Conservation (phyloP, 495 filamentous ascomycete species). For the Penicillium antarcticum region DNA sequence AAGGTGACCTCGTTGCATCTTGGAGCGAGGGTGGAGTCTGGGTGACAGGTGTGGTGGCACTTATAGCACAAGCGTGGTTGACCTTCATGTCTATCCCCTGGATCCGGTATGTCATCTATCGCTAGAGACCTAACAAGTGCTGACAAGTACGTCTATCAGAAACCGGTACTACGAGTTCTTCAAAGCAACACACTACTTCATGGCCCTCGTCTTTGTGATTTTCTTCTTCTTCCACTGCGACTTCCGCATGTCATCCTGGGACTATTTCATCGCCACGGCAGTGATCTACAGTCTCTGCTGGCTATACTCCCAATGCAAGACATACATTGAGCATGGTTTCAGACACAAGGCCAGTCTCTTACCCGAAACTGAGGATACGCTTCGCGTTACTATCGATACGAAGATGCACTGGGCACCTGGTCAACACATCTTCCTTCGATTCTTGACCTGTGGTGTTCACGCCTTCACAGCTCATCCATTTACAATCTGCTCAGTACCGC, state of each 20-base stretch:
- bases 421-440: constrained; percentile 45
- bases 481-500: constrained; percentile 41
- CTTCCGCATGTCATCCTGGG: constrained; percentile 50
- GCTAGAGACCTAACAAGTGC: not conserved
- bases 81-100: constrained; percentile 48
- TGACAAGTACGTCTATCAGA: constrained; percentile 15
- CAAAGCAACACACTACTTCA: constrained; percentile 52
- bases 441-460: constrained; percentile 30
- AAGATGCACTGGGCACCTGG: constrained; percentile 36
- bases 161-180: constrained; percentile 60
- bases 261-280: constrained; percentile 53
- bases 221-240: constrained; percentile 61
- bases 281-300: constrained; percentile 42
- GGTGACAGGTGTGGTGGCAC: constrained; percentile 53
- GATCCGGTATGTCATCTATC: constrained; percentile 38
- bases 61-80: constrained; percentile 54
- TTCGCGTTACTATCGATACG: constrained; percentile 41
- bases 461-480: constrained; percentile 40
- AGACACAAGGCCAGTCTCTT: constrained; percentile 37
- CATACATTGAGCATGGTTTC: constrained; percentile 39
- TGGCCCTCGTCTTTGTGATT: constrained; percentile 49
- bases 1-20: constrained; percentile 45
- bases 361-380: constrained; percentile 29
- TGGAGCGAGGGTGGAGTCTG: constrained; percentile 46
- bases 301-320: constrained; percentile 40